phyloP scores from a whole-genome alignment of 1,139 yeast genomes.

The Candida tetrigidarum region DNA sequence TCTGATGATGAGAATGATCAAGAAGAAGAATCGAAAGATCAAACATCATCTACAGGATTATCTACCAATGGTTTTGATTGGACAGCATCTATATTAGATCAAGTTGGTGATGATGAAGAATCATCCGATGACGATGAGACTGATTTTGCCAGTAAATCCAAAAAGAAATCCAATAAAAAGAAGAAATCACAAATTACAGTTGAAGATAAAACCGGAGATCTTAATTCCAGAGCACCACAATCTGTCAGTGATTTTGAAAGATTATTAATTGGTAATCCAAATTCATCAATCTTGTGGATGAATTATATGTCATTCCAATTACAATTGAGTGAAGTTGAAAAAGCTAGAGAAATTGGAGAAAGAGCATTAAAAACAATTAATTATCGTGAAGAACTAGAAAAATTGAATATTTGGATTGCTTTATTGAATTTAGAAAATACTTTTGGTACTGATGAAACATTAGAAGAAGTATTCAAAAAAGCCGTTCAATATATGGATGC shows the following conservation, averaged over 20 bases:
- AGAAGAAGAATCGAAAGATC: slow-evolving; percentile 23
- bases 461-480: slow-evolving; percentile 79
- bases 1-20: slow-evolving; percentile 28
- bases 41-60: slow-evolving; percentile 51
- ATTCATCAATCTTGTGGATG: slow-evolving; percentile 96
- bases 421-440: slow-evolving; percentile 90
- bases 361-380: slow-evolving; percentile 90
- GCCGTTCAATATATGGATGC: slow-evolving; percentile 94
- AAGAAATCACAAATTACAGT: slow-evolving; percentile 47
- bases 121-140: slow-evolving; percentile 51
- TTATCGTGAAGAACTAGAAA: slow-evolving; percentile 92
- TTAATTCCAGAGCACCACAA: slow-evolving; percentile 86
- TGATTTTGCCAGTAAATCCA: slow-evolving; percentile 44
- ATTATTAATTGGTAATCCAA: slow-evolving; percentile 86
- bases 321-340: slow-evolving; percentile 90
- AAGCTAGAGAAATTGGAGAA: slow-evolving; percentile 91
- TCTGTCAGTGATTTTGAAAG: slow-evolving; percentile 92
- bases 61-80: slow-evolving; percentile 89
- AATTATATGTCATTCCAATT: slow-evolving; percentile 98
- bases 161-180: slow-evolving; percentile 36
- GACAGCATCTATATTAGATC: slow-evolving; percentile 89
- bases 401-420: slow-evolving; percentile 95
- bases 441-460: slow-evolving; percentile 83
- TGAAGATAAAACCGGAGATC: slow-evolving; percentile 85
- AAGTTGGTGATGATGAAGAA: slow-evolving; percentile 58